These are phyloP conservation scores for Scutellaria baicalensis DNA, from an alignment of 257 asterid species.

Conservation along the genomic window DNA sequence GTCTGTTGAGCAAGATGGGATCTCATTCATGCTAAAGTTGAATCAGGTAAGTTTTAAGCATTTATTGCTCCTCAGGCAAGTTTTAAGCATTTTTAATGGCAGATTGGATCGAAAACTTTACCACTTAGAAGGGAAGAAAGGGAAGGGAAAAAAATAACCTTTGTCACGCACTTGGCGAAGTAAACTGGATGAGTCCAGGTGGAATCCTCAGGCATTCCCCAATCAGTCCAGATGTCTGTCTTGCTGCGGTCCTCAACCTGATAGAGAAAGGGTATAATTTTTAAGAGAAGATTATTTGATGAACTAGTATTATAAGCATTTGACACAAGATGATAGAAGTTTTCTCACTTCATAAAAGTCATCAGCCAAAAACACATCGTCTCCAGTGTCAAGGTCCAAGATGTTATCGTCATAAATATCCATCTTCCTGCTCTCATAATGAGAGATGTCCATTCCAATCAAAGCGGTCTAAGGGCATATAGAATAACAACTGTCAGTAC, in stretches of 20 bases:
- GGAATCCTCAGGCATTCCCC: conserved; percentile 57
- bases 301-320: not conserved
- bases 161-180: conserved; percentile 71
- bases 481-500: conserved; percentile 16
- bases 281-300: not conserved
- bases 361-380: conserved; percentile 36
- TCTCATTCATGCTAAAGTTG: not conserved
- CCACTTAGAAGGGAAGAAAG: not conserved
- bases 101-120: conserved; percentile 1
- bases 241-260: conserved; percentile 51
- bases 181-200: conserved; percentile 60
- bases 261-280: conserved; percentile 5
- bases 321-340: not conserved
- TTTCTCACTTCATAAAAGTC: conserved; percentile 52
- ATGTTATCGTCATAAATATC: conserved; percentile 29
- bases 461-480: conserved; percentile 47
- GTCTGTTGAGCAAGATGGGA: not conserved
- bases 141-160: conserved; percentile 32
- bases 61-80: too few relatives aligned
- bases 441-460: conserved; percentile 65
- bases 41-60: not conserved
- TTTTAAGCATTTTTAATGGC: not conserved
- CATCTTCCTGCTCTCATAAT: conserved; percentile 49
- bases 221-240: conserved; percentile 30
- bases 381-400: conserved; percentile 33